Evolutionary conservation across 2,329 filamentous ascomycete species (phyloP), one percentile per base, ranked within the genome.

Genomic region (Fusarium anguioides): DNA sequence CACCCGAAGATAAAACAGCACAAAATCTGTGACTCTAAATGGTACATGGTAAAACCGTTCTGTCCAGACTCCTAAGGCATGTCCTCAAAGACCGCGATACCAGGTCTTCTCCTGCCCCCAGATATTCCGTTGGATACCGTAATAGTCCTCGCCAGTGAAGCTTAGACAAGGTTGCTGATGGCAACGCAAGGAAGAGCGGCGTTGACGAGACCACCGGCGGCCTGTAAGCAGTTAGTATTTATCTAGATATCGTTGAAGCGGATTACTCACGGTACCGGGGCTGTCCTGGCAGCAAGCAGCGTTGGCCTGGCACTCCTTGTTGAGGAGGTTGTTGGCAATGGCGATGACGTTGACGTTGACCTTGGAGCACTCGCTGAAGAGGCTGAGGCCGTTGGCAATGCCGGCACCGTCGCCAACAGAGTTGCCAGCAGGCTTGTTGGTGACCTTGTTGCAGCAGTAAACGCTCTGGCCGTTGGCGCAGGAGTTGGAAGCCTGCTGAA

Each of bases 241-340:
- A 20, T 20, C 11, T 4, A 8, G 4, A 11, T 7, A 11, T 6
- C 17, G 2, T 10, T 26, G 3, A 8, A 11, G 11, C 2, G 5
- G 12, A 3, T 10, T 5, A 4, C 51, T 37, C 24, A 54, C 51
- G 5, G 15, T 54, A 5, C 24, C 20, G 20, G 24, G 31, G 51
- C 53, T 56, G 53, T 56, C 35, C 37, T 56, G 53, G 27, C 53
- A 56, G 53, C 53, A 56, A 18, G 47, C 47, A 14, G 47, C 47
- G 9, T 29, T 50, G 20, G 47, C 47, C 10, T 14, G 11, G 20
- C 47, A 50, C 47, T 50, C 47, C 47, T 50, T 50, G 36, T 50
- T 40, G 4, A 50, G 36, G 26, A 50, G 47, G 20, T 29, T 23
- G 18, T 50, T 50, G 5, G 47, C 47, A 20, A 50, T 20, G 15